Evolutionary conservation across 495 filamentous ascomycete genomes (phyloP).

Genomic region (Halenospora varia): DNA sequence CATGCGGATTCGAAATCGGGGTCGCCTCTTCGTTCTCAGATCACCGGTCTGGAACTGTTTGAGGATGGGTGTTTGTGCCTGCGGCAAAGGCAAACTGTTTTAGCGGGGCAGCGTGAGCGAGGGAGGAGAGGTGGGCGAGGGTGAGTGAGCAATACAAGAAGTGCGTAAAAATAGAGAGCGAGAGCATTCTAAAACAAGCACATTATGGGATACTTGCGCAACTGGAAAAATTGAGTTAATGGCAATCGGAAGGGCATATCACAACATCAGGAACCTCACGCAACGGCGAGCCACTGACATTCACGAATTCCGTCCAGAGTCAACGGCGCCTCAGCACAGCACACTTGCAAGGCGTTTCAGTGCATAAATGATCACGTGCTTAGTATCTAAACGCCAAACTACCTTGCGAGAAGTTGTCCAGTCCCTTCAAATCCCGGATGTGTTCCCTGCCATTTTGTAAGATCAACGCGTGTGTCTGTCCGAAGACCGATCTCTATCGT

Average conservation of each 20-base stretch:
- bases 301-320: no score
- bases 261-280: no score
- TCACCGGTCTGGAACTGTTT: background rate
- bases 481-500: constrained; percentile 12
- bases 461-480: constrained; percentile 6
- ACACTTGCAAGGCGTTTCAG: background rate
- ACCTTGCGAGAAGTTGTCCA: background rate
- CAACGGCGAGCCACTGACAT: no score
- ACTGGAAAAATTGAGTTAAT: no score
- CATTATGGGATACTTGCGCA: no score
- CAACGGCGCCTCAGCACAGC: no score
- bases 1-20: background rate
- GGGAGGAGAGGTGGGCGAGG: no score
- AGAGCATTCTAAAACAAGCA: background rate
- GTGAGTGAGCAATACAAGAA: no score
- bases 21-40: background rate
- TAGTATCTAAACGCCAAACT: background rate
- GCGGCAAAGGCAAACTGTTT: constrained; percentile 8
- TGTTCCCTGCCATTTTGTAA: constrained; percentile 4
- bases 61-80: constrained; percentile 2
- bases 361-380: background rate
- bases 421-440: constrained; percentile 4
- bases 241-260: no score
- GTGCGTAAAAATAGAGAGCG: constrained; percentile 10
- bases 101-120: background rate